A percentile compares a stretch with the other conserved stretches of the same genome.
Conservation (phyloP, 352 stramenopile species). For the Globisporangium splendens region DNA sequence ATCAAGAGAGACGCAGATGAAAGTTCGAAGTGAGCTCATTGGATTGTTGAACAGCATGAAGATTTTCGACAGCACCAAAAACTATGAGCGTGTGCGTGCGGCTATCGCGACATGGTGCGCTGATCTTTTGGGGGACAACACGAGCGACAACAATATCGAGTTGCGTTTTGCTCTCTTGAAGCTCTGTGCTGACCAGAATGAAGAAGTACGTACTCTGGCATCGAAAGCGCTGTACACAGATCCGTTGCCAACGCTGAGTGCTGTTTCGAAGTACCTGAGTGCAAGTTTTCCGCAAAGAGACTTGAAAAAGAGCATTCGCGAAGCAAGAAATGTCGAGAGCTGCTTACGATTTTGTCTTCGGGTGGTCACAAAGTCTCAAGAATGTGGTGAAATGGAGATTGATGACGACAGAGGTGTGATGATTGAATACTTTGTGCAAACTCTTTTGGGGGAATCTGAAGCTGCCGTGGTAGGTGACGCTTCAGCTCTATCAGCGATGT, state of each 20-base stretch:
- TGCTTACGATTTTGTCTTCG: constrained; percentile 53
- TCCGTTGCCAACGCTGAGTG: constrained; percentile 32
- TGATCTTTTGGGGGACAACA: constrained; percentile 24
- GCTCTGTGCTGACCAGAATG: constrained; percentile 30
- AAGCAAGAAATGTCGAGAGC: constrained; percentile 32
- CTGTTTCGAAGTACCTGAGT: constrained; percentile 26
- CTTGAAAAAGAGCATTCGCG: constrained; percentile 37
- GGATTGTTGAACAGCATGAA: constrained; percentile 52
- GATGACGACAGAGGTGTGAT: constrained; percentile 25
- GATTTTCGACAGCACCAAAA: constrained; percentile 53
- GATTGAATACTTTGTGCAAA: constrained; percentile 48
- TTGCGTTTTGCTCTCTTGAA: constrained; percentile 65
- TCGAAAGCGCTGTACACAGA: constrained; percentile 41
- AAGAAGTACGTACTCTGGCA: constrained; percentile 34
- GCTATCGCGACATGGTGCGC: constrained; percentile 60
- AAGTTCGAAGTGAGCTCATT: constrained; percentile 47
- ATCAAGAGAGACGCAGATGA: constrained; percentile 22
- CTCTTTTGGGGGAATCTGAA: constrained; percentile 23
- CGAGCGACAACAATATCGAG: constrained; percentile 24
- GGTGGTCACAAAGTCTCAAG: constrained; percentile 28
- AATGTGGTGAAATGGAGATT: constrained; percentile 15
- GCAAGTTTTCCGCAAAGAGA: constrained; percentile 24
- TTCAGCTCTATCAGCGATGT: constrained; percentile 13
- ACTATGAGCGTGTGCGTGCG: constrained; percentile 59
- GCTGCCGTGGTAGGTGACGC: not conserved